Evolutionary conservation across 768 basidiomycete genomes (phyloP).

Genomic region (Stropharia rugosoannulata): DNA sequence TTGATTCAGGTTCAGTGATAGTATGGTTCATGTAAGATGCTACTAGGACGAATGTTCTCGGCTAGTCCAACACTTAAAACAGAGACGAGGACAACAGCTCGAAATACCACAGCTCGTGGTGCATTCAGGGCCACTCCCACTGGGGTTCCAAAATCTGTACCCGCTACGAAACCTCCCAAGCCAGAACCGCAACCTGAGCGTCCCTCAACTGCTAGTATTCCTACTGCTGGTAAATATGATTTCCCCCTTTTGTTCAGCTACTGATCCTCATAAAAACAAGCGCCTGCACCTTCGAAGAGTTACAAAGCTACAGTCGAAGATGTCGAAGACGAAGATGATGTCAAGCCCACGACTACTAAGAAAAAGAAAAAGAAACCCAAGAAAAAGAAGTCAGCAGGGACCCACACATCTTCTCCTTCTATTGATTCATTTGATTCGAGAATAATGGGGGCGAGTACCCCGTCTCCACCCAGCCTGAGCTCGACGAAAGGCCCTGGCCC

Average conservation of each 20-base stretch:
- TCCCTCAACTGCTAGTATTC: neutral
- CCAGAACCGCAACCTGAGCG: conserved; percentile 16
- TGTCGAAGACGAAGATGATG: conserved; percentile 67
- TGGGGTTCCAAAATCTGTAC: conserved; percentile 25
- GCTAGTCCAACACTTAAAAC: conserved; percentile 41
- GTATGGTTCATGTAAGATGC: neutral
- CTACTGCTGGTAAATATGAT: neutral
- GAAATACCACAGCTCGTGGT: conserved; percentile 18
- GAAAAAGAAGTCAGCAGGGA: conserved; percentile 52
- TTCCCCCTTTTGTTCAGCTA: neutral
- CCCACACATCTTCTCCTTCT: conserved; percentile 17
- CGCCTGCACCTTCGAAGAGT: conserved; percentile 24
- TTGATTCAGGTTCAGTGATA: neutral
- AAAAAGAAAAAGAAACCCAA: conserved; percentile 74
- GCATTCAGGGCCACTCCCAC: conserved; percentile 26
- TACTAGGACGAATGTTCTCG: conserved; percentile 63
- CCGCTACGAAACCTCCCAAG: conserved; percentile 23
- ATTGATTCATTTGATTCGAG: conserved; percentile 13
- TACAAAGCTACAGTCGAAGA: conserved; percentile 65
- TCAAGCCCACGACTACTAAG: conserved; percentile 38
- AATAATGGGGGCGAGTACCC: conserved; percentile 15
- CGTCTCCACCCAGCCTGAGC: conserved; percentile 15
- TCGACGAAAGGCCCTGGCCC: conserved; percentile 9
- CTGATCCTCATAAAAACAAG: neutral
- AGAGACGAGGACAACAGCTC: conserved; percentile 23